A percentile compares a stretch with the other conserved stretches of the same genome.
Evolutionary conservation across 192 early-diverging fungal species (phyloP).

Genomic region (Podila clonocystis): DNA sequence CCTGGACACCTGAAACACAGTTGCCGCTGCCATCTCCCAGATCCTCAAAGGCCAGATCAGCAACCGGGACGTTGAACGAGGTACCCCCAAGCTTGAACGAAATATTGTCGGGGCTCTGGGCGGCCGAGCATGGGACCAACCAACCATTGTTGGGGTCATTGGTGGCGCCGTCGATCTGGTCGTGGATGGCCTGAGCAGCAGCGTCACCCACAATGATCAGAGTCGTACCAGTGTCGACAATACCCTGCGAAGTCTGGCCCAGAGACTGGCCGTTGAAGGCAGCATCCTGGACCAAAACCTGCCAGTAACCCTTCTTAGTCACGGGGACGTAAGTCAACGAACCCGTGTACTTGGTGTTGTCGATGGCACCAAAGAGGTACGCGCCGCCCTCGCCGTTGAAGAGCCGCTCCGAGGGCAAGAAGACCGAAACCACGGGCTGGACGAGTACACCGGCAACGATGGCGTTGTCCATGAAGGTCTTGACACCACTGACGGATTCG

Average conservation of each 20-base stretch:
- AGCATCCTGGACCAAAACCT: conserved; percentile 61
- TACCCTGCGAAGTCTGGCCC: conserved; percentile 50
- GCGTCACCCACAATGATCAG: conserved; percentile 65
- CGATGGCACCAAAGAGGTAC: conserved; percentile 67
- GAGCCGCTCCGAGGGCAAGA: conserved; percentile 59
- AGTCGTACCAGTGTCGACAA: conserved; percentile 74
- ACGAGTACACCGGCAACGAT: conserved; percentile 61
- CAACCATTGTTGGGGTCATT: conserved; percentile 37
- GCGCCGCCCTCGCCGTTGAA: conserved; percentile 55
- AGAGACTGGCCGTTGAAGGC: conserved; percentile 51
- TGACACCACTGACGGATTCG: conserved; percentile 51
- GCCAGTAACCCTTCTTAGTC: conserved; percentile 65
- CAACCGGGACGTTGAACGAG: conserved; percentile 47
- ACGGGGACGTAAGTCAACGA: conserved; percentile 66
- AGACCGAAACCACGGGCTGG: conserved; percentile 70
- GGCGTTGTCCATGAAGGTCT: conserved; percentile 67
- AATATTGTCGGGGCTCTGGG: conserved; percentile 29
- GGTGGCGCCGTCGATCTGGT: conserved; percentile 17
- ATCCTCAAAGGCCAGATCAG: conserved; percentile 49
- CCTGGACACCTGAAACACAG: background rate
- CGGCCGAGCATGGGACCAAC: conserved; percentile 32
- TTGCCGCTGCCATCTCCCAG: conserved; percentile 21
- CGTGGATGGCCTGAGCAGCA: conserved; percentile 64
- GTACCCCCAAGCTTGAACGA: conserved; percentile 46
- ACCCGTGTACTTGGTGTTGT: conserved; percentile 58